phyloP scores from a whole-genome alignment of 768 basidiomycete genomes.

The Lactarius pseudohatsudake region DNA sequence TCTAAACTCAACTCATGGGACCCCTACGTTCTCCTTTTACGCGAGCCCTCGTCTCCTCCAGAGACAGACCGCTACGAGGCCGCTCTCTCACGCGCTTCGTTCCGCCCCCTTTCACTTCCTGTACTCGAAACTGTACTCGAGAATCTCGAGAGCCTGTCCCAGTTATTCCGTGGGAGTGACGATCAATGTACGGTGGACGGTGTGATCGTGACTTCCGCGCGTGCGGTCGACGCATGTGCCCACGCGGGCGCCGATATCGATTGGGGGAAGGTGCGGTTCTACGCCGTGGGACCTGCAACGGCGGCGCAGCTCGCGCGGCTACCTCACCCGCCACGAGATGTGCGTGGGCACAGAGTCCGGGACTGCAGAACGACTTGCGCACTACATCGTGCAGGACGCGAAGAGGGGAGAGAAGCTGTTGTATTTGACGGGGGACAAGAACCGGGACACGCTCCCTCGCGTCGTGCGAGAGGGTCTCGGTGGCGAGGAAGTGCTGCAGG shows the following conservation, averaged over 20 bases:
- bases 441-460: constrained; percentile 60
- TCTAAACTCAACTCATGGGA: constrained; percentile 6
- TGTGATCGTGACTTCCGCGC: constrained; percentile 76
- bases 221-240: constrained; percentile 73
- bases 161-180: constrained; percentile 38
- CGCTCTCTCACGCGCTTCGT: constrained; percentile 48
- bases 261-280: constrained; percentile 69
- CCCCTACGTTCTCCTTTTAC: constrained; percentile 44
- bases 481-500: constrained; percentile 45
- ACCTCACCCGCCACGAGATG: constrained; percentile 35
- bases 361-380: constrained; percentile 64
- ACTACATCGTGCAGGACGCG: constrained; percentile 52
- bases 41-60: constrained; percentile 37
- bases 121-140: constrained; percentile 67
- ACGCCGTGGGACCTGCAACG: constrained; percentile 73
- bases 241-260: constrained; percentile 23
- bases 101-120: constrained; percentile 57
- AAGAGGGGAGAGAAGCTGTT: constrained; percentile 46
- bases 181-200: constrained; percentile 42
- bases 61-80: constrained; percentile 59
- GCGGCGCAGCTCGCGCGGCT: constrained; percentile 39
- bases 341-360: constrained; percentile 59
- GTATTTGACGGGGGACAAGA: constrained; percentile 88
- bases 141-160: constrained; percentile 47
- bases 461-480: constrained; percentile 44